Base-by-base conservation (phyloP, 352 stramenopile genomes). In the Phytophthora hibernalis region DNA sequence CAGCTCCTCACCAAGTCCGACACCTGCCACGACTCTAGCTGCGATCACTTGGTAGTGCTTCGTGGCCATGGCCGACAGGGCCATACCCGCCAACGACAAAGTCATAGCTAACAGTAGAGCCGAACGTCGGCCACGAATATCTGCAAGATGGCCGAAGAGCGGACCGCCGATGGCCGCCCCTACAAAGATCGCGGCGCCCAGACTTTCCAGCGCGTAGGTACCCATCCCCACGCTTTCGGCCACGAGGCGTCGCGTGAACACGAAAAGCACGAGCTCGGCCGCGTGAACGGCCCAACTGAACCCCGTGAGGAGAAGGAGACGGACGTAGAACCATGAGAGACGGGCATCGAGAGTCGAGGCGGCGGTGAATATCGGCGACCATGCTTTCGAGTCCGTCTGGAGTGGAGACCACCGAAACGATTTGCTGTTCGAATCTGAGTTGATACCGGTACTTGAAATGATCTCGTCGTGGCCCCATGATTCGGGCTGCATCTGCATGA, bases 251-350 rank as follows among this genome's bases (percentile, higher is more conserved):
- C 76, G 58, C 38, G 73, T 79, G 70, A 80, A 86, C 1, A 62
- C 38, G 28, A 86, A 77, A n/a, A 84, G 54, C 4, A 66, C 72
- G 12, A 79, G 74, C 20, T 77, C 72, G 44, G 74, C 61, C 21
- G 78, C 57, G 70, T 82, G 71, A 55, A 86, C 63, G 12, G 72
- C 72, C 75, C 75, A 82, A 11, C 61, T 74, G 31, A 78, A 47
- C 11, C 78, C 78, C 5, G 61, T 61, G 30, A 72, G 20, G 22
- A 76, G 21, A 18, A 84, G 49, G 33, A 86, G 51, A n/a, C 62
- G 63, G 45, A 79, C 38, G 59, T 82, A 80, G 26, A 76, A 77
- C 38, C 51, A 62, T 43, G 68, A 83, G 24, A 80, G 24, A 15
- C 40, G 51, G 47, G 49, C 55, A 13, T 66, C 45, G 67, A 3